Conservation (phyloP, 2,329 filamentous ascomycete species). For the Magnaporthales sp. region DNA sequence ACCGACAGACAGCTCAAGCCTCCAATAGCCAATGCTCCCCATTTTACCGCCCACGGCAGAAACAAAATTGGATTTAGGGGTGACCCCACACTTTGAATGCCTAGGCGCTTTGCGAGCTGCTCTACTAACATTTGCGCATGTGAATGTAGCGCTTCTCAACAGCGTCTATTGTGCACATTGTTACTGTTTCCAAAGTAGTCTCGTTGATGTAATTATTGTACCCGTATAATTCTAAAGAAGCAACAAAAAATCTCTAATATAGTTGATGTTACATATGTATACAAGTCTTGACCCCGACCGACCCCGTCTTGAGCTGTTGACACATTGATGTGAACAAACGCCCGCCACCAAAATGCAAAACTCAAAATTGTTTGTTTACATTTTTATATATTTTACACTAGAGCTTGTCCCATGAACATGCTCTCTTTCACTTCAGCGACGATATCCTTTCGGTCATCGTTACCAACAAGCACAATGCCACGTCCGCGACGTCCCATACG, state of each 20-base stretch:
- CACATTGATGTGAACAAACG: not conserved
- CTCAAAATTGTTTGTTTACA: not conserved
- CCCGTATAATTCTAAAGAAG: too few species aligned
- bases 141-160: not conserved
- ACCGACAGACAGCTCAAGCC: not conserved
- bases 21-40: not conserved
- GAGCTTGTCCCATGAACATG: constrained; percentile 73
- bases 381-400: constrained; percentile 43
- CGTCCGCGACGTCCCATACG: constrained; percentile 86
- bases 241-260: too few species aligned
- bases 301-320: not conserved
- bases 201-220: not conserved
- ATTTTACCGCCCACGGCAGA: not conserved
- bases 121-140: not conserved
- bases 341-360: not conserved
- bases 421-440: constrained; percentile 86
- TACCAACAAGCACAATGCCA: constrained; percentile 84
- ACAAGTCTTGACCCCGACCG: not conserved
- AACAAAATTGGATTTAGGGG: not conserved
- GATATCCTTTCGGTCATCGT: constrained; percentile 80
- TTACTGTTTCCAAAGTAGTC: not conserved
- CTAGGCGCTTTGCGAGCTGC: too few species aligned
- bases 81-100: not conserved
- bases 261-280: not conserved
- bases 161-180: too few species aligned